Evolutionary conservation across 2,329 filamentous ascomycete genomes (phyloP), one percentile per base, ranked within the genome.

Genomic region (Phoma herbarum): DNA sequence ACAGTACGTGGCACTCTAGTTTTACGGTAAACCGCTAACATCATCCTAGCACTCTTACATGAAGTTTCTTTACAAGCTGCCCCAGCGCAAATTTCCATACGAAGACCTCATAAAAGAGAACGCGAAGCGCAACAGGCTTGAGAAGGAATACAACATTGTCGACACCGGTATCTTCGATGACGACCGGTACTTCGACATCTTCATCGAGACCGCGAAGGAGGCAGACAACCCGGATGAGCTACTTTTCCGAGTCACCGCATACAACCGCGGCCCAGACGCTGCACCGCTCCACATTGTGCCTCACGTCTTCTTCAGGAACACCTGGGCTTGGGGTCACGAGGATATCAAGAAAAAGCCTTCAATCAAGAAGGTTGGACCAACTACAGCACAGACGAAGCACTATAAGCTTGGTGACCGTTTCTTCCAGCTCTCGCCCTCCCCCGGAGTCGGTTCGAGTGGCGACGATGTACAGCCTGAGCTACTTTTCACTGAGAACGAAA

Each of bases 11-110:
- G 2, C 80, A 82, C 16, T 5, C 44, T 25, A 43, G 5, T 37
- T n/a, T 80, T 83, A 11, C 1, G 28, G 26, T 80, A 83, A 59
- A 18, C 44, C 43, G 9, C 61, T 67, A 62, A 64, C 65, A 68
- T 43, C 3, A 20, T 16, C 57, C 59, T 76, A 93, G 91, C 93
- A 97, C 79, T 96, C 94, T 26, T 98, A 98, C 82, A 98, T 98
- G 94, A 98, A 98, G 78, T 96, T 89, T 74, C 88, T 98, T 67
- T 98, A 98, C 86, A 98, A 98, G 79, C 96, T 97, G 71, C 95
- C 95, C 0, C 94, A 98, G 79, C 86, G 85, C 70, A 88, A 89
- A 63, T 98, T 98, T 72, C 95, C 94, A 2, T 98, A 98, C 81
- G 85, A 97, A 77, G 88, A 97, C 65, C 83, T 98, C 45, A 81